These are phyloP conservation scores for Alternaria arbusti DNA, from an alignment of 2,329 filamentous ascomycete genomes.

Conservation along the genomic window DNA sequence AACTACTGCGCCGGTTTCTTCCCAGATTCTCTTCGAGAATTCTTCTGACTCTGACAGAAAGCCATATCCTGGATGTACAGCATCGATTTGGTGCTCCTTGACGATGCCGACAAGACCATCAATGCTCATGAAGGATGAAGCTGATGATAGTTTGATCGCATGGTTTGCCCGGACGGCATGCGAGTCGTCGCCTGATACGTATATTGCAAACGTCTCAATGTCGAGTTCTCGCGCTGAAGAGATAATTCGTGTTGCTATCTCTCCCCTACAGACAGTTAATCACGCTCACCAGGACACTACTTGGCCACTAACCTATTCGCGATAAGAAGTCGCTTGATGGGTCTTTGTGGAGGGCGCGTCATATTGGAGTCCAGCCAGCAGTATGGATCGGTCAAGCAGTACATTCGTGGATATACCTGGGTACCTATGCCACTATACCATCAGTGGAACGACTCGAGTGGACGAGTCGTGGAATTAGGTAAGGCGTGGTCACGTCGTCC, in stretches of 20 bases:
- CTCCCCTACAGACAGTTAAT: conserved; percentile 56
- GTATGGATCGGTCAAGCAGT: not conserved
- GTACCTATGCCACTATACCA: not conserved
- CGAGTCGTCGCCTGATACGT: conserved; percentile 61
- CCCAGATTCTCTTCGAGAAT: conserved; percentile 58
- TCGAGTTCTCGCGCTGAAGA: conserved; percentile 65
- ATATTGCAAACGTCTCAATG: conserved; percentile 63
- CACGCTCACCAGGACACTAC: too few species aligned
- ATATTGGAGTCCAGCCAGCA: conserved; percentile 10
- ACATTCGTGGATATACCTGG: not conserved
- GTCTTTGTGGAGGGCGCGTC: conserved; percentile 33
- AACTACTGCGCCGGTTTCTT: conserved; percentile 56
- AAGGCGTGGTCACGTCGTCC: not conserved
- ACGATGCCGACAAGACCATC: conserved; percentile 55
- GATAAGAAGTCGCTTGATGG: conserved; percentile 60
- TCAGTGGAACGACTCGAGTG: not conserved
- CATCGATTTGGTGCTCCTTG: conserved; percentile 59
- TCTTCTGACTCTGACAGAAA: conserved; percentile 66
- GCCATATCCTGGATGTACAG: conserved; percentile 66
- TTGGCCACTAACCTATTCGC: conserved; percentile 56
- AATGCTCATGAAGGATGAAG: conserved; percentile 62
- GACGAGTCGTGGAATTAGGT: not conserved
- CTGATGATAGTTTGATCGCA: conserved; percentile 58
- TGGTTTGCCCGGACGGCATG: conserved; percentile 61
- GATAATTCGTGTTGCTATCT: conserved; percentile 68